These are phyloP conservation scores for Ustilago tritici DNA, from an alignment of 1,284 basidiomycete species.

Conservation along the genomic window DNA sequence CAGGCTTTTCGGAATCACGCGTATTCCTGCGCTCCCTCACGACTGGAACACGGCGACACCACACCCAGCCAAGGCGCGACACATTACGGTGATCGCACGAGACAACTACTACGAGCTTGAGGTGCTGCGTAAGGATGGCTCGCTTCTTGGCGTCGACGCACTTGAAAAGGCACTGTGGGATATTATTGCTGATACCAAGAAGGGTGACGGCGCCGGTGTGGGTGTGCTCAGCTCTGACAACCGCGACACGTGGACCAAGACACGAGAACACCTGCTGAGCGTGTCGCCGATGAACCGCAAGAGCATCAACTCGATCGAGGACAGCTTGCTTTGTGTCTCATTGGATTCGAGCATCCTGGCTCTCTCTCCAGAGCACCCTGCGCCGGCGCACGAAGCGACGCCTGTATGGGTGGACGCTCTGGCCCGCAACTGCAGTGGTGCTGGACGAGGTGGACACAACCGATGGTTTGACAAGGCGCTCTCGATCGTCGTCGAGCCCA, in stretches of 20 bases:
- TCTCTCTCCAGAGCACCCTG: slow-evolving; percentile 61
- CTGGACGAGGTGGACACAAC: slow-evolving; percentile 79
- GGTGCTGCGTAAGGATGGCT: slow-evolving; percentile 71
- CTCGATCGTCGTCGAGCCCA: slow-evolving; percentile 85
- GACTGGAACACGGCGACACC: slow-evolving; percentile 70
- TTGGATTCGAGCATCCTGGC: slow-evolving; percentile 73
- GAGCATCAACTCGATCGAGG: slow-evolving; percentile 77
- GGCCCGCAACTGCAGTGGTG: slow-evolving; percentile 80
- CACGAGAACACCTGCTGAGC: slow-evolving; percentile 78
- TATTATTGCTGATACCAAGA: slow-evolving; percentile 79
- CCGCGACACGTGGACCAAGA: slow-evolving; percentile 86
- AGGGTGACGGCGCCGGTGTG: slow-evolving; percentile 74
- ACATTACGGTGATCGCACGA: slow-evolving; percentile 80
- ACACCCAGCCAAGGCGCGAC: slow-evolving; percentile 73
- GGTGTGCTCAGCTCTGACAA: slow-evolving; percentile 83
- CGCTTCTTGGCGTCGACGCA: slow-evolving; percentile 73
- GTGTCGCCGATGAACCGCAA: slow-evolving; percentile 77
- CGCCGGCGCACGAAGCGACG: slow-evolving; percentile 73
- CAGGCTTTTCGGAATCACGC: slow-evolving; percentile 70
- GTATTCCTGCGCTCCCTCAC: slow-evolving; percentile 70
- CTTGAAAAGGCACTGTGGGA: slow-evolving; percentile 79
- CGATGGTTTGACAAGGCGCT: slow-evolving; percentile 94
- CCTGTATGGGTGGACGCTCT: slow-evolving; percentile 80
- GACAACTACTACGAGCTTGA: slow-evolving; percentile 86
- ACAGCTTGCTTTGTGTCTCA: slow-evolving; percentile 81